Conservation (phyloP, 73 alveolate genomes). For the Paramecium primaurelia region DNA sequence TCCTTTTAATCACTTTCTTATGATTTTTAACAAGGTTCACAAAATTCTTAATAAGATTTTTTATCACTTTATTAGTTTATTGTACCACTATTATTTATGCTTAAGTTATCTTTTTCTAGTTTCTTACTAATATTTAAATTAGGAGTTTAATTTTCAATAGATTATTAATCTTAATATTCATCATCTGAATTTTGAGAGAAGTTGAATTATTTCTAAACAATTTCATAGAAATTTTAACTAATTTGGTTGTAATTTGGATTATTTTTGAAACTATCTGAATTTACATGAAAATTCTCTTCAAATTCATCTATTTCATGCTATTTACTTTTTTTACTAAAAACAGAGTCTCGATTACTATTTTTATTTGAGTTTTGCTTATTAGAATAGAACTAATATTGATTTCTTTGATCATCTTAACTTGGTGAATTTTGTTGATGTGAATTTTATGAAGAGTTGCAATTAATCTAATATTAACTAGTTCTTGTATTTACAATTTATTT, state of each 20-base stretch:
- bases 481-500: background rate
- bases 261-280: background rate
- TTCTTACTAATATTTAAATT: background rate
- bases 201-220: background rate
- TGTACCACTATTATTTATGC: background rate
- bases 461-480: background rate
- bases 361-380: background rate
- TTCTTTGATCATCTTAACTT: background rate
- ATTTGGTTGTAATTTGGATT: background rate
- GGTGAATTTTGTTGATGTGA: background rate
- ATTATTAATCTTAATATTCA: background rate
- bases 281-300: background rate
- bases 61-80: background rate
- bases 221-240: background rate
- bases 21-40: slow-evolving; percentile 11
- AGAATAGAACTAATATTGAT: background rate
- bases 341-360: background rate
- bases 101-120: background rate
- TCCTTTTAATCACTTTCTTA: slow-evolving; percentile 8
- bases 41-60: background rate
- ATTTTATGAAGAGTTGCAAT: background rate
- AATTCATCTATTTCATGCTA: background rate
- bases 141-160: background rate
- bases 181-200: background rate
- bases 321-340: background rate